Percentiles rank a stretch among this genome's conserved stretches.
These are phyloP conservation scores for Sarcodon aspratus DNA, from an alignment of 768 basidiomycete species.

Conservation along the genomic window DNA sequence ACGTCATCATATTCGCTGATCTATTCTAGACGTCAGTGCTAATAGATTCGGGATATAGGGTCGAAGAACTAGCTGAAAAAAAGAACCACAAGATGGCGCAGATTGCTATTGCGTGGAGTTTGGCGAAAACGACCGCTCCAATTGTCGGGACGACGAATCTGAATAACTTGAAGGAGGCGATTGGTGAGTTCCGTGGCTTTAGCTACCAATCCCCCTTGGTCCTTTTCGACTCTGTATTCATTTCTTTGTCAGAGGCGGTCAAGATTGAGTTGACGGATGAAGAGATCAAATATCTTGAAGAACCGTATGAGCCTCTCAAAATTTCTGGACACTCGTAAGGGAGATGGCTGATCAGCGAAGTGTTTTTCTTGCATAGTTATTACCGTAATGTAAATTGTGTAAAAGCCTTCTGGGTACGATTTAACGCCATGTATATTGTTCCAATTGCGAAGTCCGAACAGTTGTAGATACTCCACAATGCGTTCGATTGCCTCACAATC, in stretches of 20 bases:
- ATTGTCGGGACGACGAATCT: slow-evolving; percentile 24
- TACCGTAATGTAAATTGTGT: too few species aligned
- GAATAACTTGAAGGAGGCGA: slow-evolving; percentile 24
- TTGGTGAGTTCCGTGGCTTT: slow-evolving; percentile 8
- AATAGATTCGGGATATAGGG: slow-evolving; percentile 15
- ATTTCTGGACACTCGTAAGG: slow-evolving; percentile 31
- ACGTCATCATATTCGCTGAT: too few species aligned
- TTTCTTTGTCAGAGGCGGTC: slow-evolving; percentile 10
- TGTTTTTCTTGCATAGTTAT: too few species aligned
- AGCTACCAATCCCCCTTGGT: too few species aligned
- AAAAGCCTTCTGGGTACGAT: too few species aligned
- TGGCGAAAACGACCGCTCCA: slow-evolving; percentile 20
- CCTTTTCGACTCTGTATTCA: too few species aligned
- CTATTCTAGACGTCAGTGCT: slow-evolving; percentile 12
- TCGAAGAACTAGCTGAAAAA: slow-evolving; percentile 29
- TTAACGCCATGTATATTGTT: too few species aligned
- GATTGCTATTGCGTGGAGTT: slow-evolving; percentile 23
- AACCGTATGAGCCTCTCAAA: slow-evolving; percentile 33
- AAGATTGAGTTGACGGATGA: slow-evolving; percentile 39
- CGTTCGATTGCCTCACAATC: too few species aligned
- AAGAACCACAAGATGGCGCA: slow-evolving; percentile 28
- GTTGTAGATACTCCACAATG: too few species aligned
- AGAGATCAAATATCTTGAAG: slow-evolving; percentile 45
- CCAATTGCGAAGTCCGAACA: too few species aligned
- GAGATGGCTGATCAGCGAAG: too few species aligned